Base-by-base conservation (phyloP, 2,329 filamentous ascomycete genomes). In the Clarireedia monteithiana region DNA sequence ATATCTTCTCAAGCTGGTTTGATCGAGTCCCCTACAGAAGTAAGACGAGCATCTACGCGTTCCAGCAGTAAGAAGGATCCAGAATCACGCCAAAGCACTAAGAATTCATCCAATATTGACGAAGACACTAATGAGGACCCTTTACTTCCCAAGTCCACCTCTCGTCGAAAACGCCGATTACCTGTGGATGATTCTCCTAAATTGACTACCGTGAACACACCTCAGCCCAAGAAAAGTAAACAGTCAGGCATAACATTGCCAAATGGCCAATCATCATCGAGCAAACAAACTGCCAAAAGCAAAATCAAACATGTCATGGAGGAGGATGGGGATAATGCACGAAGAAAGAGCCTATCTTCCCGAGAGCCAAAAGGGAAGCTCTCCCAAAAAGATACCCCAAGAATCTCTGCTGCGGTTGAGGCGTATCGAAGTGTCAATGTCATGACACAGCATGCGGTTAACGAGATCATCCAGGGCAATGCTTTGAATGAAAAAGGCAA, bases 381-480 rank as follows among this genome's bases (percentile, higher is more conserved):
- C 7, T 17, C 26, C 5, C 40, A 30, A 17, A 30, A 52, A 14
- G 48, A 56, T 17, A 56, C 40, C n/a, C n/a, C 6, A 9, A 56
- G 34, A 12, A 45, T 56, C 42, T 34, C 48, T 24, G 48, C 27
- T 6, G 60, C 59, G 15, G 56, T 82, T 1, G 72, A 77, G 50
- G 62, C 62, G 0, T 82, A 76, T 66, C 69, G 75, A 45, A 68
- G 71, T 0, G 70, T 75, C 9, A 63, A 77, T 53, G 65, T 70
- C 23, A 62, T 80, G 63, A 71, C 69, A 1, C 72, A 79, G 56
- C 50, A 63, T 20, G 64, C 78, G 26, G 64, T 83, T n/a, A 82
- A 81, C 54, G 70, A 72, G 5, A 62, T 78, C 58, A 71, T 77
- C 17, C 73, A 71, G 20, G 50, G 50, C 24, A 47, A 56, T n/a